Conservation (phyloP, 2,329 filamentous ascomycete genomes). For the Thelonectria discophora region DNA sequence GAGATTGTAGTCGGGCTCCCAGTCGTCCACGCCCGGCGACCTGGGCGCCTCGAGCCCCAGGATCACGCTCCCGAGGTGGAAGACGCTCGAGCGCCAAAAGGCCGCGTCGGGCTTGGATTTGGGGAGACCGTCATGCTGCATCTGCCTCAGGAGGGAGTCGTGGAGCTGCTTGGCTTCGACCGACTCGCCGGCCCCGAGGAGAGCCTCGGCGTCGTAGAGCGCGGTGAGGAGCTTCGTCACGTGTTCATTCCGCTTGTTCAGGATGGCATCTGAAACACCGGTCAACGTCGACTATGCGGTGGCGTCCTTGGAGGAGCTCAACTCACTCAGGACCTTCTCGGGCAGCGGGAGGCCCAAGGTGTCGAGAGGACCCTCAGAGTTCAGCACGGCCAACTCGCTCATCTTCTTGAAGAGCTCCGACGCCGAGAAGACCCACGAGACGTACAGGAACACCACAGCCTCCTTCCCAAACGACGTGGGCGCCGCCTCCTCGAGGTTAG, state of each 20-base stretch:
- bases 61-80: not conserved
- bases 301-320: not conserved
- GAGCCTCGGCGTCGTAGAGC: not conserved
- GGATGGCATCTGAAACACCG: not conserved
- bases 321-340: not conserved
- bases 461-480: not conserved
- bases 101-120: not conserved
- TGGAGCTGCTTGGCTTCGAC: not conserved
- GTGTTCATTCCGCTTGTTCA: not conserved
- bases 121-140: not conserved
- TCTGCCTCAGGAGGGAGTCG: not conserved
- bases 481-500: not conserved
- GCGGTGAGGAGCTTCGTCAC: not conserved
- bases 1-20: not conserved
- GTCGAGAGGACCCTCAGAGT: not conserved
- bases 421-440: slow-evolving; percentile 7
- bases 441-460: slow-evolving; percentile 1
- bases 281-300: not conserved
- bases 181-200: not conserved
- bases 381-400: not conserved
- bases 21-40: not conserved
- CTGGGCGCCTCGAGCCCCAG: not conserved
- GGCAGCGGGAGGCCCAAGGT: not conserved
- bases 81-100: not conserved
- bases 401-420: not conserved